Evolutionary conservation across 164 flowering plant species (phyloP), one percentile per base, ranked within the genome.

Genomic region (Tetracentron sinense): DNA sequence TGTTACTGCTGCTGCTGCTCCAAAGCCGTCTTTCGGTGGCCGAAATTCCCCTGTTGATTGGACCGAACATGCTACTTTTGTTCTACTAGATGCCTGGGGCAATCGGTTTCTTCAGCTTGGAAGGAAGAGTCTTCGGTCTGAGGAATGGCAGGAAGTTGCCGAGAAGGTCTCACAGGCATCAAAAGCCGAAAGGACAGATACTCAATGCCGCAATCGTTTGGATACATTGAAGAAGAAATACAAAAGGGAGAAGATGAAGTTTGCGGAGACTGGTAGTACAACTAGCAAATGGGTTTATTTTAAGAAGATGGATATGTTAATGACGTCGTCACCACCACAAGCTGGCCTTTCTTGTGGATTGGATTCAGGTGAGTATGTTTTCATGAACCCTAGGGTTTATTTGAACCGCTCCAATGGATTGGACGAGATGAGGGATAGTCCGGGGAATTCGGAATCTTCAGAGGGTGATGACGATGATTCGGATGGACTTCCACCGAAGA

Each of bases 351-450:
- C 92, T 5, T 94, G 99, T 67, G 99, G 99, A 20, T 63, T 94
- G 28, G 99, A 94, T 76, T 88, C 97, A 0, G 97, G 97, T 1
- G 96, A 94, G 72, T 94, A 78, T 68, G 92, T 89, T 38, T 94
- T 94, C 56, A 81, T 77, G 95, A 80, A 87, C 33, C 80, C 95
- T 2, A 62, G 65, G n/a, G 91, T 83, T 10, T 91, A 87, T 74
- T 70, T 89, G 81, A 83, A 82, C 25, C 79, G 71, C 52, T 75
- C 96, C 2, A 90, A 93, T 71, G 89, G 86, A 61, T 69, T 81
- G 73, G 97, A 87, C 73, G 97, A 90, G 75, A 90, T 88, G 90
- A 78, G 90, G 74, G 98, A 92, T 50, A 90, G 96, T 61, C 96
- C 98, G 0, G 86, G 68, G 33, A 79, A 79, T 42, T 82, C 92